These are phyloP conservation scores for Rubroshorea leprosula DNA, from an alignment of 345 rosid species.

Conservation along the genomic window DNA sequence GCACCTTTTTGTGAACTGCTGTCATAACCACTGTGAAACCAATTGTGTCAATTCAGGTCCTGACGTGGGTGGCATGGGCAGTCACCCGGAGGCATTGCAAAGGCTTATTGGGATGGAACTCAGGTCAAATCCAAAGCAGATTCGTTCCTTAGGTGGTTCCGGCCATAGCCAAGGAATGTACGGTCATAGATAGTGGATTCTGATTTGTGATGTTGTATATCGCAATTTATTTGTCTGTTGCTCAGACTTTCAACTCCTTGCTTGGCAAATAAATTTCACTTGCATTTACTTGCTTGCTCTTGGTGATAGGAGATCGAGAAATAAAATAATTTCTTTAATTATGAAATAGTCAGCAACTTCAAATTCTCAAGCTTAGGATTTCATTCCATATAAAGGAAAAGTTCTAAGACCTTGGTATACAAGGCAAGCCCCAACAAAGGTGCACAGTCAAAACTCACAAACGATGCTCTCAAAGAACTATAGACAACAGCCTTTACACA, in stretches of 20 bases:
- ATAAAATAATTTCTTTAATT: too few species aligned
- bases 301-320: too few species aligned
- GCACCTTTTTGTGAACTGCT: too few species aligned
- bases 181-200: conserved; percentile 48
- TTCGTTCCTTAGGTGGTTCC: conserved; percentile 32
- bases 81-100: conserved; percentile 66
- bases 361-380: too few species aligned
- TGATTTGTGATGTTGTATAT: conserved; percentile 16
- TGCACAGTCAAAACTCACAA: not conserved
- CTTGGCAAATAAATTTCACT: too few species aligned
- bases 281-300: too few species aligned
- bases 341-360: too few species aligned
- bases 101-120: conserved; percentile 74
- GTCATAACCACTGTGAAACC: too few species aligned
- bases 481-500: conserved; percentile 28
- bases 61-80: conserved; percentile 38
- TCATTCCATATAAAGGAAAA: too few species aligned
- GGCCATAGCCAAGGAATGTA: conserved; percentile 50
- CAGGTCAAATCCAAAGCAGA: conserved; percentile 58
- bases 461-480: conserved; percentile 20
- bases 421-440: too few species aligned
- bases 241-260: conserved; percentile 10
- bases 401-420: too few species aligned
- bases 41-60: conserved; percentile 33
- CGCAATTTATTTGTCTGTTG: conserved; percentile 17